Evolutionary conservation across 129 eudicot genomes (phyloP).

Genomic region (Lonicera japonica): DNA sequence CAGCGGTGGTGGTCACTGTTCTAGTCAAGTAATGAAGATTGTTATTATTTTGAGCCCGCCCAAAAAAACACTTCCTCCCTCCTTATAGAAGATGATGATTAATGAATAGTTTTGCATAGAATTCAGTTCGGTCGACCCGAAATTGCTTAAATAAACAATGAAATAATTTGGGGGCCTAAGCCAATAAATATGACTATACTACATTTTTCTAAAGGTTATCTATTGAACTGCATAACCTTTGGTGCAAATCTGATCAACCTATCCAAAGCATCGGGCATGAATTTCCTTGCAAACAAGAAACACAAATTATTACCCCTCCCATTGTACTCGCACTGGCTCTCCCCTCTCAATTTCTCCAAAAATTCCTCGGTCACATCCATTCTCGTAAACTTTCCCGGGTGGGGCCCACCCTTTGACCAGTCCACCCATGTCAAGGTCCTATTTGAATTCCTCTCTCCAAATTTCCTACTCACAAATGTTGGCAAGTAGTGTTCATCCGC

Average conservation of each 20-base stretch:
- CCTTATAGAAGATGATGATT: no score
- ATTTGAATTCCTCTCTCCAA: slow-evolving; percentile 36
- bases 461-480: slow-evolving; percentile 51
- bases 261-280: slow-evolving; percentile 56
- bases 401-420: slow-evolving; percentile 90
- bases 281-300: slow-evolving; percentile 86
- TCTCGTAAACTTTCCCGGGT: slow-evolving; percentile 49
- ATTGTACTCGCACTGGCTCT: slow-evolving; percentile 49
- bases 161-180: background rate
- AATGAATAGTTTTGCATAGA: no score
- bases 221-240: slow-evolving; percentile 61
- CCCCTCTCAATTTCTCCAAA: slow-evolving; percentile 48
- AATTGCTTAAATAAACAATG: no score
- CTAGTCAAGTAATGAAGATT: no score
- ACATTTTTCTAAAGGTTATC: background rate
- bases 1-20: no score
- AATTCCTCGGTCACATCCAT: slow-evolving; percentile 46
- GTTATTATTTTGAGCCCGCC: no score
- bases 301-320: slow-evolving; percentile 46
- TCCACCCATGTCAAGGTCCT: slow-evolving; percentile 73
- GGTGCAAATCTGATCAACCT: slow-evolving; percentile 76
- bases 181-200: background rate
- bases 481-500: slow-evolving; percentile 92
- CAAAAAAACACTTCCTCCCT: no score
- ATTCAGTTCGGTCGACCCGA: no score